Conservation (phyloP, 73 alveolate genomes). For the Effrenium voratum region DNA sequence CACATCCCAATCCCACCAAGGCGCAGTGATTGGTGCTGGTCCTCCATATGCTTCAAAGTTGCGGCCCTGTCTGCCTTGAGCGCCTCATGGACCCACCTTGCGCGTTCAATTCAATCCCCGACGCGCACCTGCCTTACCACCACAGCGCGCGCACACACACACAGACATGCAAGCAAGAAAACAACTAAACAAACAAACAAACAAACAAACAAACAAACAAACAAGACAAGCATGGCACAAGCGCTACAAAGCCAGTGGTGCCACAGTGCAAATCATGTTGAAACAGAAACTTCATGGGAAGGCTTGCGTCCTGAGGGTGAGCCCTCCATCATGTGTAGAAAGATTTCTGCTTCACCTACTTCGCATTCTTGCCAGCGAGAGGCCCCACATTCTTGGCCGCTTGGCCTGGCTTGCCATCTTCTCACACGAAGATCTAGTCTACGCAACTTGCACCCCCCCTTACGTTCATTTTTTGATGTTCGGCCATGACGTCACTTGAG, state of each 20-base stretch:
- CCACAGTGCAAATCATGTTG: not conserved
- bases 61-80: constrained; percentile 55
- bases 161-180: not conserved
- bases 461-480: too few relatives aligned
- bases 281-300: not conserved
- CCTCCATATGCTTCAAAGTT: constrained; percentile 50
- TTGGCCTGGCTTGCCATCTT: too few relatives aligned
- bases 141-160: not conserved
- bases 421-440: too few relatives aligned
- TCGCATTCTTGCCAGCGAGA: too few relatives aligned
- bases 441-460: too few relatives aligned
- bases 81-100: constrained; percentile 84
- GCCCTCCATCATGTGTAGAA: not conserved
- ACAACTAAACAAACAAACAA: not conserved
- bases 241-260: not conserved
- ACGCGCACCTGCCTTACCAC: not conserved
- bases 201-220: not conserved
- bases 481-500: too few relatives aligned
- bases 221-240: not conserved
- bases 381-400: too few relatives aligned
- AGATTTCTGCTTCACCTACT: not conserved
- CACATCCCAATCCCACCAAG: not conserved
- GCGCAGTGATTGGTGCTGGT: constrained; percentile 26
- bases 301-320: not conserved
- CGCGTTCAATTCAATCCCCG: too few relatives aligned